phyloP scores from a whole-genome alignment of 176 grass and related monocot species.

The Raddia guianensis region DNA sequence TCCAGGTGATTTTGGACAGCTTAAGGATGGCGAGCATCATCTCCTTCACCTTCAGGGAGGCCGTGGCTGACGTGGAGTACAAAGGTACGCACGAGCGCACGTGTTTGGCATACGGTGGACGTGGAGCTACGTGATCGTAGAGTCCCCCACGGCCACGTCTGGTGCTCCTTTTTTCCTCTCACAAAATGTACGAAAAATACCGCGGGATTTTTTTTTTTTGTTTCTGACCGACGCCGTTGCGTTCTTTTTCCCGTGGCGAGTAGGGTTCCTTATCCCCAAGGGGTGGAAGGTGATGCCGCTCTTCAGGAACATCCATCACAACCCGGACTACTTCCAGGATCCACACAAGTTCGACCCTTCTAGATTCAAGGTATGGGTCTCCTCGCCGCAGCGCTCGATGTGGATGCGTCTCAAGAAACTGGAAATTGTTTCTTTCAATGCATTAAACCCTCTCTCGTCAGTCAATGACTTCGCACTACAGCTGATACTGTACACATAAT shows the following conservation, averaged over 20 bases:
- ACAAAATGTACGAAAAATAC: neutral
- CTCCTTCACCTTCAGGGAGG: constrained; percentile 96
- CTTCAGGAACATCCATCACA: constrained; percentile 95
- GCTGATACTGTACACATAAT: neutral
- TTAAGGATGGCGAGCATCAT: constrained; percentile 98
- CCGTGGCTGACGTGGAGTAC: constrained; percentile 95
- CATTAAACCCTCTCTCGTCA: constrained; percentile 2
- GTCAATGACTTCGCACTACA: neutral
- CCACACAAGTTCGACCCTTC: constrained; percentile 85
- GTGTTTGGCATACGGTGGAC: neutral
- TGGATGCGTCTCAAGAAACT: constrained; percentile 25
- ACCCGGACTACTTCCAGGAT: constrained; percentile 76
- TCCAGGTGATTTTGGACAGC: constrained; percentile 92
- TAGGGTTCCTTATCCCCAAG: constrained; percentile 92
- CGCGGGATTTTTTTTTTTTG: neutral
- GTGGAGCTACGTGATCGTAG: constrained; percentile 34
- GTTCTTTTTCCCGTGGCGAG: constrained; percentile 32
- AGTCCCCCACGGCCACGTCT: neutral
- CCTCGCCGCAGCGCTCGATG: constrained; percentile 10
- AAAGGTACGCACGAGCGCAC: constrained; percentile 71
- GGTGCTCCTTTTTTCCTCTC: neutral
- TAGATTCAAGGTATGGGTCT: constrained; percentile 71
- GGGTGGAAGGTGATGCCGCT: constrained; percentile 99
- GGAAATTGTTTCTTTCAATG: constrained; percentile 39
- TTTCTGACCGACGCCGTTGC: constrained; percentile 29